Conservation (phyloP, 2,329 filamentous ascomycete genomes). For the Cytospora piceicola region DNA sequence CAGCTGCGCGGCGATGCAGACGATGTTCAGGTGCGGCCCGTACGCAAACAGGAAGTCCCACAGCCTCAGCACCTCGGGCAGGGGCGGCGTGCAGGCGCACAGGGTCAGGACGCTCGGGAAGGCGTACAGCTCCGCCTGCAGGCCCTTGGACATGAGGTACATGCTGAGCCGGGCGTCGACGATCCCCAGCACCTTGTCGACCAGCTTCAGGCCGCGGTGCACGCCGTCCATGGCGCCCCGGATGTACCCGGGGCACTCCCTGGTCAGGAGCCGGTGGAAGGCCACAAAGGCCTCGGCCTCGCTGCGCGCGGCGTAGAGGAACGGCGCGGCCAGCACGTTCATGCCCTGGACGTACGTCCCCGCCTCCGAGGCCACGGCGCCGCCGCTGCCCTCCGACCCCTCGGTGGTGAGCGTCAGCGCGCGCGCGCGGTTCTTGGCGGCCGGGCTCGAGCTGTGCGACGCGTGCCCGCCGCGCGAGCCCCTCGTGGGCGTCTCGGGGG, state of each 20-base stretch:
- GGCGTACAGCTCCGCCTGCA: constrained; percentile 93
- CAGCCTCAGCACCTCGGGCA: constrained; percentile 88
- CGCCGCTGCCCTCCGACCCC: constrained; percentile 63
- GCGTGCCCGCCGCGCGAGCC: constrained; percentile 35
- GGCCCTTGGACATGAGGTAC: constrained; percentile 82
- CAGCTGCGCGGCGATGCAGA: constrained; percentile 95
- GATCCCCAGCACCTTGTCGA: constrained; percentile 89
- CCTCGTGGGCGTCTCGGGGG: constrained; percentile 42
- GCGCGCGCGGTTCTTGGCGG: constrained; percentile 55
- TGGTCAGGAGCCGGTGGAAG: constrained; percentile 84
- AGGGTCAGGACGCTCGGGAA: constrained; percentile 94
- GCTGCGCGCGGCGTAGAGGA: constrained; percentile 90
- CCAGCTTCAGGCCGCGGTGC: constrained; percentile 85
- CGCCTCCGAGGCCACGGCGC: constrained; percentile 62
- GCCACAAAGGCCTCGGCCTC: constrained; percentile 94
- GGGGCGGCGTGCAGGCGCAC: constrained; percentile 91
- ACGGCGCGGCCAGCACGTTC: constrained; percentile 96
- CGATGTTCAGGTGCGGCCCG: constrained; percentile 88
- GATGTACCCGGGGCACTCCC: constrained; percentile 91
- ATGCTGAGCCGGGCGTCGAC: constrained; percentile 86
- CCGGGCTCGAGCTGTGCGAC: constrained; percentile 48
- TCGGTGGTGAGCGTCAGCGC: constrained; percentile 66
- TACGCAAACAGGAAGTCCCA: constrained; percentile 99
- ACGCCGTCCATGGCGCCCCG: constrained; percentile 97
- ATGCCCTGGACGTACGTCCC: constrained; percentile 97